Percentiles rank a stretch among this genome's conserved stretches.
These are phyloP conservation scores for Corallochytrium limacisporum DNA, from an alignment of 78 protist genomes.

Conservation along the genomic window DNA sequence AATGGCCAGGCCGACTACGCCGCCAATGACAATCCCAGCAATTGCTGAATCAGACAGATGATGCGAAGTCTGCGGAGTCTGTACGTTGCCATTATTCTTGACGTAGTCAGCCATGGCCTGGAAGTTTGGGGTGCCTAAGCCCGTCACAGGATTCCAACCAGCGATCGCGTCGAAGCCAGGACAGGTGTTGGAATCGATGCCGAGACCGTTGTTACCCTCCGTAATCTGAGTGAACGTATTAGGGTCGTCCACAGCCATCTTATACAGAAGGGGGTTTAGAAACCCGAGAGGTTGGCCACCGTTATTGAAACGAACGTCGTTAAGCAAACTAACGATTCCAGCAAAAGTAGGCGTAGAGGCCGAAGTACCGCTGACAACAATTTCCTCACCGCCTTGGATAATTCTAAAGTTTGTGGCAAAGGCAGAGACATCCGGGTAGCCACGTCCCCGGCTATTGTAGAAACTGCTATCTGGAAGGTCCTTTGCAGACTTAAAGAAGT, in stretches of 20 bases:
- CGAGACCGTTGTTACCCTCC: conserved; percentile 18
- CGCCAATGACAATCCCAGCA: too few species aligned
- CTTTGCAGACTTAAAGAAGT: too few species aligned
- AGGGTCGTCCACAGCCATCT: too few species aligned
- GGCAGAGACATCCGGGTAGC: conserved; percentile 33
- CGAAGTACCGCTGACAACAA: background rate
- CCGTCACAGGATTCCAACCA: conserved; percentile 33
- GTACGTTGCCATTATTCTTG: too few species aligned
- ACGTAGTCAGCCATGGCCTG: too few species aligned
- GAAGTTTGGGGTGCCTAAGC: too few species aligned
- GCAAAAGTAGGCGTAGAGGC: background rate
- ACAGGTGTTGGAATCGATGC: background rate
- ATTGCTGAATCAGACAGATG: too few species aligned
- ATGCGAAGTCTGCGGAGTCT: too few species aligned
- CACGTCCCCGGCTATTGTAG: too few species aligned
- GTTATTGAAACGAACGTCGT: background rate
- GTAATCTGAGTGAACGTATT: conserved; percentile 18
- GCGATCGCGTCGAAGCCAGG: conserved; percentile 10
- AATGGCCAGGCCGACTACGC: too few species aligned
- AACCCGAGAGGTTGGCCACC: conserved; percentile 24
- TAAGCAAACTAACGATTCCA: background rate
- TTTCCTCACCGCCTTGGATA: too few species aligned
- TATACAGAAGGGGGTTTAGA: conserved; percentile 18
- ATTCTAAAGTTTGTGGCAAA: conserved; percentile 10
- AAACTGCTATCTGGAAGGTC: too few species aligned